Evolutionary conservation across 345 rosid genomes (phyloP).

Genomic region (Cardamine chenopodiifolia): DNA sequence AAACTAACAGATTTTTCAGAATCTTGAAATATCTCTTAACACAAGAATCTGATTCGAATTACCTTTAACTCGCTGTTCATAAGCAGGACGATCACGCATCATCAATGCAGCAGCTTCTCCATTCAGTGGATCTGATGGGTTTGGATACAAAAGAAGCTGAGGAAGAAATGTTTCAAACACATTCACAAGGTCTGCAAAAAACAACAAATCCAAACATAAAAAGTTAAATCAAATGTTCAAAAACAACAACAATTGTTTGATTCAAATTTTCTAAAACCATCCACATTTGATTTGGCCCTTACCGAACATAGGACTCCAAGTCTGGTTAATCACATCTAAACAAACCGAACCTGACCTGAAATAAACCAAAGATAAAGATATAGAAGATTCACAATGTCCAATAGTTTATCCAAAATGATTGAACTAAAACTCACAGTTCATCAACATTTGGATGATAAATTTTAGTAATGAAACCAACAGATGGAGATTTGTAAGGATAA

Average conservation of each 20-base stretch:
- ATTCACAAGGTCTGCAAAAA: conserved; percentile 80
- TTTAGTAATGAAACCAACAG: conserved; percentile 89
- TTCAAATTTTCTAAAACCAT: not conserved
- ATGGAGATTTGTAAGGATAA: conserved; percentile 98
- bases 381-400: not conserved
- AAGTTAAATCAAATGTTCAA: conserved; percentile 1
- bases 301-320: conserved; percentile 99
- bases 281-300: conserved; percentile 29
- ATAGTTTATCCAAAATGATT: not conserved
- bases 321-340: conserved; percentile 95
- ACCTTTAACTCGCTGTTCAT: conserved; percentile 93
- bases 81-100: conserved; percentile 87
- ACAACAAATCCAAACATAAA: not conserved
- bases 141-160: conserved; percentile 96
- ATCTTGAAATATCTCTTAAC: not conserved
- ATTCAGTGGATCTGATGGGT: conserved; percentile 93
- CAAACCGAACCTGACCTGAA: conserved; percentile 97
- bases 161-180: conserved; percentile 98
- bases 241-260: no score
- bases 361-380: not conserved
- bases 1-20: conserved; percentile 3
- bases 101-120: conserved; percentile 96
- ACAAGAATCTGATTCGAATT: not conserved
- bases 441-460: conserved; percentile 99
- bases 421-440: conserved; percentile 71